Percentiles rank a stretch among this genome's conserved stretches.
Conservation (phyloP, 2,329 filamentous ascomycete genomes). For the Cordyceps javanica region DNA sequence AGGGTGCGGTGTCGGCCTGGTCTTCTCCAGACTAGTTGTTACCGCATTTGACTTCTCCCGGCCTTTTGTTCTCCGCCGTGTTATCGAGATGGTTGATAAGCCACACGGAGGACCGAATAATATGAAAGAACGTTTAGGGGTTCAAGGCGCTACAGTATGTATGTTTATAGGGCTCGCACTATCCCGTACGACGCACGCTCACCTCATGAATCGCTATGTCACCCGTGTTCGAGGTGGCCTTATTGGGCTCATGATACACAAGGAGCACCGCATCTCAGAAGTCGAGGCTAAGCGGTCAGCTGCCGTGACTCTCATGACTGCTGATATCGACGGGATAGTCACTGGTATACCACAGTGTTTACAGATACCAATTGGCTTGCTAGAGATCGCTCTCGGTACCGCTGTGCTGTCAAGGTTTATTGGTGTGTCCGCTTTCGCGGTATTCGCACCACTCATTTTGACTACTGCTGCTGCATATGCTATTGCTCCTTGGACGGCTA, state of each 20-base stretch:
- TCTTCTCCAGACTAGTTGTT: neutral
- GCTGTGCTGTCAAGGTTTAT: neutral
- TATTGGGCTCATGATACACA: constrained; percentile 42
- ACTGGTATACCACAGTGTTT: neutral
- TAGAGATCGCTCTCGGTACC: neutral
- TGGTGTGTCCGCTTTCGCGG: neutral
- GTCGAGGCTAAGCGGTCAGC: constrained; percentile 22
- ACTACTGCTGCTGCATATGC: neutral
- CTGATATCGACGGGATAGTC: neutral
- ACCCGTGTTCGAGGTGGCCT: constrained; percentile 27
- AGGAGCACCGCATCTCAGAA: constrained; percentile 29
- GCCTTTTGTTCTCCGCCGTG: neutral
- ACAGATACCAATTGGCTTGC: neutral
- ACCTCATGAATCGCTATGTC: constrained; percentile 19
- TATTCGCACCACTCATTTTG: neutral
- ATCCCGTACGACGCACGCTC: neutral
- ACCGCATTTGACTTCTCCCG: neutral
- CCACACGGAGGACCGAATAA: too few relatives aligned
- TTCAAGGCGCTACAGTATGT: neutral
- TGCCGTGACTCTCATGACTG: constrained; percentile 5
- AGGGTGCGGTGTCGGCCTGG: neutral
- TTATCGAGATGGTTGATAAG: neutral
- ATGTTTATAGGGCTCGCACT: neutral
- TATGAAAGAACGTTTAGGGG: neutral
- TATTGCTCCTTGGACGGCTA: neutral